Evolutionary conservation across 1,284 basidiomycete species (phyloP), one percentile per base, ranked within the genome.

Genomic region (Naganishia sp.): DNA sequence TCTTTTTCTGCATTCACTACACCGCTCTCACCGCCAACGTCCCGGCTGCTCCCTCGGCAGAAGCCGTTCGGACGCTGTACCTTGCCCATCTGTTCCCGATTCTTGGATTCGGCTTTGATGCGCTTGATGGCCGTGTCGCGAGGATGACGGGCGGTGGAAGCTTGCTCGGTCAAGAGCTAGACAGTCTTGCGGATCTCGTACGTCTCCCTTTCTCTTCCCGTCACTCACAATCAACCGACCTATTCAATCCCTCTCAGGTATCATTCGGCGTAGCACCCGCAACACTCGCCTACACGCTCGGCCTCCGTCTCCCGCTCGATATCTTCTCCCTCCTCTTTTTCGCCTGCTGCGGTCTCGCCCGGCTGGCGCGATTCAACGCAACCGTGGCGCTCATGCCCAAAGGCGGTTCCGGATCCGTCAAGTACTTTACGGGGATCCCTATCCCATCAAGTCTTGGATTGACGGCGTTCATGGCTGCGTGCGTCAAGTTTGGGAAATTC

Each of bases 141-240:
- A 83, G 96, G 70, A 98, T 94, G 94, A 87, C 93, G 77, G 94
- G 93, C 69, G 92, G 92, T 65, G 90, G 87, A 68, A 94, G 90
- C 72, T 89, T 99, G 87, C 84, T 99, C n/a, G 96, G 96, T 1
- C 96, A 99, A 80, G 96, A 99, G 79, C 84, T 99, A 64, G 96
- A 99, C 82, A 92, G 90, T 77, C 83, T 99, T 65, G 96, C 96
- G 31, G 96, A 99, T 81, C 83, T 97, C 78, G 91, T 93, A 73
- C 64, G 89, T 79, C 49, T 6, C 25, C 21, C 13, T 35, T 9
- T 61, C 28, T 28, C 5, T 28, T 28, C 43, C 18, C 41, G 39
- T 54, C 28, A 28, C 28, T 28, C 5, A 28, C 28, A 28, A 28
- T 28, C 28, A 28, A 28, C 5, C 28, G 5, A 28, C 28, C 28